Evolutionary conservation across 1,284 basidiomycete genomes (phyloP).

Genomic region (Schizopora paradoxa): DNA sequence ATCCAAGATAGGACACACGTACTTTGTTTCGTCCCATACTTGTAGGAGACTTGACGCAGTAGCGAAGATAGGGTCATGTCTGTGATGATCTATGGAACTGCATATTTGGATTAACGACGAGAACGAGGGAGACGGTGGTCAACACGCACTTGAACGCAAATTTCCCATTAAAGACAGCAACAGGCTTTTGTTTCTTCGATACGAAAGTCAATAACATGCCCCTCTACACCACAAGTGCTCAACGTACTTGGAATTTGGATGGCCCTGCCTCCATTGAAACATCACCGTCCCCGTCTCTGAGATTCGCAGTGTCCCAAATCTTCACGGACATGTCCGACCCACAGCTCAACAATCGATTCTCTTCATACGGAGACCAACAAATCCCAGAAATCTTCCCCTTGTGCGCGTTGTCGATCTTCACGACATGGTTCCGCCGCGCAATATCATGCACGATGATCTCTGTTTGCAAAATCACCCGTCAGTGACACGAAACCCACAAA

Average conservation of each 20-base stretch:
- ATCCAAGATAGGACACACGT: conserved; percentile 21
- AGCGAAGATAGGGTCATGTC: conserved; percentile 82
- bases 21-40: conserved; percentile 97
- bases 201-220: conserved; percentile 6
- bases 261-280: conserved; percentile 29
- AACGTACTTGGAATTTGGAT: conserved; percentile 31
- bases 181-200: conserved; percentile 45
- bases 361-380: conserved; percentile 64
- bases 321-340: conserved; percentile 91
- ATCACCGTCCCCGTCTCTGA: conserved; percentile 24
- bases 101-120: conserved; percentile 17
- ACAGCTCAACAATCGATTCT: conserved; percentile 78
- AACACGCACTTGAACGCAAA: conserved; percentile 75
- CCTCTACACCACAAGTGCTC: background rate
- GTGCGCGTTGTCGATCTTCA: conserved; percentile 79
- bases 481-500: conserved; percentile 1
- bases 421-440: conserved; percentile 57
- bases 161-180: conserved; percentile 78
- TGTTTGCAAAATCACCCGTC: conserved; percentile 23
- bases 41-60: conserved; percentile 93
- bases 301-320: conserved; percentile 64
- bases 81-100: conserved; percentile 93
- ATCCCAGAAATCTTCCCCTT: conserved; percentile 89
- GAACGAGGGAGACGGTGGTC: background rate
- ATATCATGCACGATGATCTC: conserved; percentile 91